Evolutionary conservation across 2,329 filamentous ascomycete species (phyloP), one percentile per base, ranked within the genome.

Genomic region (Trichoderma gracile): DNA sequence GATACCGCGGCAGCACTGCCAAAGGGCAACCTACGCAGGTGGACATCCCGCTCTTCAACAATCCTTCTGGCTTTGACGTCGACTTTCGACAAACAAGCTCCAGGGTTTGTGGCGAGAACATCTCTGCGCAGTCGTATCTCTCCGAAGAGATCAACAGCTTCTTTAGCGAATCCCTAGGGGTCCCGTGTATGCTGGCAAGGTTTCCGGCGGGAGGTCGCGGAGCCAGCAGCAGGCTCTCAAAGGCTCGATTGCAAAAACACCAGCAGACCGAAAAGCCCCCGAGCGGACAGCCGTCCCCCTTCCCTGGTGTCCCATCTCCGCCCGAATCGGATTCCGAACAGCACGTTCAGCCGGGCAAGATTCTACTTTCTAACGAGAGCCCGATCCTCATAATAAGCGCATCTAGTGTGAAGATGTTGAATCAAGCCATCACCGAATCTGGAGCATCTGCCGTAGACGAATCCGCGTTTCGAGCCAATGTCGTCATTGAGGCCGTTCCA

Each of bases 351-450:
- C 71, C 69, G 63, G 75, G 61, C 75, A 82, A 87, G 3, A 93
- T 98, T 40, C 79, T 95, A 0, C 80, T 99, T 3, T 91, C 93
- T 25, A 99, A 99, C 74, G 95, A 98, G 76, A 96, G 92, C 60
- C 94, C 95, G 0, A 96, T 99, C 50, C 83, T 99, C 0, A 85
- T 92, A 53, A 89, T 98, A 63, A 92, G 91, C 21, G 84, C 86
- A 61, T 87, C 90, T 10, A 97, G 93, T 69, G 84, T 98, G 54
- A 87, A 91, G 53, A 84, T 83, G 2, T 78, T 98, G 8, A 98
- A 98, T 72, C 79, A 84, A 66, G 80, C 86, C 14, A 95, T 98
- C 69, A 82, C 78, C 60, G 76, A 78, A 4, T 81, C 79, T n/a
- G 84, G 84, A 21, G 86, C 86, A n/a, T 86, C 83, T 67, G 81